Conservation (phyloP, 495 filamentous ascomycete genomes). For the Hypomontagnella monticulosa region DNA sequence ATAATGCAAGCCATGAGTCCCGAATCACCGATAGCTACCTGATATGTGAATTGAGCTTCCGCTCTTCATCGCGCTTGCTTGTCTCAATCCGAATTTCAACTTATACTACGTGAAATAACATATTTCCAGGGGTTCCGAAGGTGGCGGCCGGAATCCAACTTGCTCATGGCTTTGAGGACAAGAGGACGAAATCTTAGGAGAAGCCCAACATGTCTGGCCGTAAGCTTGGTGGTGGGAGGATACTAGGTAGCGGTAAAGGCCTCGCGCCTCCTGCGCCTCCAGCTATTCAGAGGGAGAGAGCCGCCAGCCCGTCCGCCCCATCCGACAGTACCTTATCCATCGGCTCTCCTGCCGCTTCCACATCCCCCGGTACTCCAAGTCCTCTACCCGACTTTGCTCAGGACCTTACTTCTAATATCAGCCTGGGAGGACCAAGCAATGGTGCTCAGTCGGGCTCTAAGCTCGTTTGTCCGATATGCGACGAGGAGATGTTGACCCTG, state of each 20-base stretch:
- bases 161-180: slow-evolving; percentile 37
- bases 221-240: slow-evolving; percentile 87
- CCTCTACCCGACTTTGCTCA: slow-evolving; percentile 53
- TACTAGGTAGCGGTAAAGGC: slow-evolving; percentile 82
- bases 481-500: slow-evolving; percentile 96
- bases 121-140: slow-evolving; percentile 15
- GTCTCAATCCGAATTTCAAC: slow-evolving; percentile 5
- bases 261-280: slow-evolving; percentile 69
- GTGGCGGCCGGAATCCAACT: neutral
- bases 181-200: slow-evolving; percentile 9
- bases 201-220: slow-evolving; percentile 72
- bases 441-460: slow-evolving; percentile 53
- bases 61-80: neutral
- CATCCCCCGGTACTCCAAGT: slow-evolving; percentile 42
- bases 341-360: slow-evolving; percentile 52
- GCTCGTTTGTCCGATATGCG: slow-evolving; percentile 93
- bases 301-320: slow-evolving; percentile 58
- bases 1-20: neutral
- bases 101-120: neutral
- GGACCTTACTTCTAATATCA: slow-evolving; percentile 60
- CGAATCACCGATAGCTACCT: neutral
- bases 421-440: slow-evolving; percentile 55
- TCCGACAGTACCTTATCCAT: slow-evolving; percentile 64
- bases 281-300: slow-evolving; percentile 44
- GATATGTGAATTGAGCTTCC: neutral